These are phyloP conservation scores for Oryza meridionalis DNA, from an alignment of 176 grass and related monocot species.

Conservation along the genomic window DNA sequence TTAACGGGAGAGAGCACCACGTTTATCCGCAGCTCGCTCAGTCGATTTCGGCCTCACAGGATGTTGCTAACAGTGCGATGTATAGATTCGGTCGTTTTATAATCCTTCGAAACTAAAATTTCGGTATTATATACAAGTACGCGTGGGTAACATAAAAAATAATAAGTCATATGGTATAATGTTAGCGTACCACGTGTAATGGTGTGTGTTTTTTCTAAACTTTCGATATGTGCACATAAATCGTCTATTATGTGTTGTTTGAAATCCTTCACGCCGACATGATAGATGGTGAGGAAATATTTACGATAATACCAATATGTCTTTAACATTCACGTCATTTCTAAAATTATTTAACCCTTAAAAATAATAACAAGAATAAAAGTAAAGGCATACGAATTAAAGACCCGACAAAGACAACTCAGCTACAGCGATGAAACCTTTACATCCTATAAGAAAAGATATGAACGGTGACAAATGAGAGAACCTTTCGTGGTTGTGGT, in stretches of 20 bases:
- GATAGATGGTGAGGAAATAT: not conserved
- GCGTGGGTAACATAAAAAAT: accelerated
- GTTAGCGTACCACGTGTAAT: accelerated
- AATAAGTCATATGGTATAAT: not conserved
- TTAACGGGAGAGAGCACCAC: not conserved
- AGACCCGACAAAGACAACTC: too few species aligned
- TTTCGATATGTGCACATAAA: too few species aligned
- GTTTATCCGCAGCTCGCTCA: not conserved
- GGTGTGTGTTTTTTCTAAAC: accelerated
- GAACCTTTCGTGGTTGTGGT: not conserved
- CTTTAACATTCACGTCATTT: accelerated
- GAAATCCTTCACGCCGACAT: accelerated
- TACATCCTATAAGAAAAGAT: accelerated
- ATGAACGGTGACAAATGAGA: not conserved
- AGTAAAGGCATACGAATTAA: not conserved
- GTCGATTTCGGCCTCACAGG: not conserved
- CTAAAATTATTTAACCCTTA: accelerated
- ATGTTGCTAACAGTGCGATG: not conserved
- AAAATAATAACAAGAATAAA: not conserved
- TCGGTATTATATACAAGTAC: not conserved
- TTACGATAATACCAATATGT: not conserved
- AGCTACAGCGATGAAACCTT: accelerated
- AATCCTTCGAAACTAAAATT: not conserved
- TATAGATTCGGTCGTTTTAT: not conserved
- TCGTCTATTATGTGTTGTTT: not conserved